A percentile compares a stretch with the other conserved stretches of the same genome.
Evolutionary conservation across 768 basidiomycete genomes (phyloP).

Genomic region (Podaxis mareebaensis): DNA sequence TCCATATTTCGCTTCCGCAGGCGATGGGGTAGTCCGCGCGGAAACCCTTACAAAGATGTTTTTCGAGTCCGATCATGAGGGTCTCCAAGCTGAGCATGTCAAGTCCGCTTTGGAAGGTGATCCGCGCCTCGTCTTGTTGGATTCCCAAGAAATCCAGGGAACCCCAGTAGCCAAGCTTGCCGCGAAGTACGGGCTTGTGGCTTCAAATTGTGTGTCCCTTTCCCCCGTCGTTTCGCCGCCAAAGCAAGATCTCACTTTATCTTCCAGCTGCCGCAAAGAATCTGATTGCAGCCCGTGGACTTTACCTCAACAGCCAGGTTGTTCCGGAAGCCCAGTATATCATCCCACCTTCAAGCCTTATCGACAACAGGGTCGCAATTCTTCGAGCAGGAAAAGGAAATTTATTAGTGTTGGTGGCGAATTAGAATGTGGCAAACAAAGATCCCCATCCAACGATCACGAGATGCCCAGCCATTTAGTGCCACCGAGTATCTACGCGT

Average conservation of each 20-base stretch:
- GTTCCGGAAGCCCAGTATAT: conserved; percentile 51
- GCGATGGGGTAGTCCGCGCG: conserved; percentile 39
- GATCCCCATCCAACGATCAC: not conserved
- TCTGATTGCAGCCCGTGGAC: conserved; percentile 62
- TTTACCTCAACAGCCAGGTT: conserved; percentile 69
- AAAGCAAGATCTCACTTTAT: conserved; percentile 3
- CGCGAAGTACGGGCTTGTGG: conserved; percentile 52
- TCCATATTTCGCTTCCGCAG: conserved; percentile 24
- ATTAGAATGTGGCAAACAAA: conserved; percentile 7
- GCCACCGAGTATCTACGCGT: not conserved
- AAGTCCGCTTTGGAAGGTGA: conserved; percentile 64
- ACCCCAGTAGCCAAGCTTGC: conserved; percentile 63
- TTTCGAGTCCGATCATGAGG: conserved; percentile 43
- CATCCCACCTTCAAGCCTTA: conserved; percentile 45
- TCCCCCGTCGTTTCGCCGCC: not conserved
- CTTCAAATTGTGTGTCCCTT: conserved; percentile 62
- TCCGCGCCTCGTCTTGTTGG: conserved; percentile 57
- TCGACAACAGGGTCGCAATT: conserved; percentile 64
- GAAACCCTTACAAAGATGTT: conserved; percentile 43
- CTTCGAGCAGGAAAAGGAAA: conserved; percentile 78
- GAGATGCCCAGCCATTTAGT: not conserved
- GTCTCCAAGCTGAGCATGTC: conserved; percentile 57
- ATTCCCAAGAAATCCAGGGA: conserved; percentile 50
- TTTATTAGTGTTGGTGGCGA: conserved; percentile 50
- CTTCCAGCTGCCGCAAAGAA: conserved; percentile 63